phyloP scores from a whole-genome alignment of 768 basidiomycete genomes.

The Mycena chlorophos region DNA sequence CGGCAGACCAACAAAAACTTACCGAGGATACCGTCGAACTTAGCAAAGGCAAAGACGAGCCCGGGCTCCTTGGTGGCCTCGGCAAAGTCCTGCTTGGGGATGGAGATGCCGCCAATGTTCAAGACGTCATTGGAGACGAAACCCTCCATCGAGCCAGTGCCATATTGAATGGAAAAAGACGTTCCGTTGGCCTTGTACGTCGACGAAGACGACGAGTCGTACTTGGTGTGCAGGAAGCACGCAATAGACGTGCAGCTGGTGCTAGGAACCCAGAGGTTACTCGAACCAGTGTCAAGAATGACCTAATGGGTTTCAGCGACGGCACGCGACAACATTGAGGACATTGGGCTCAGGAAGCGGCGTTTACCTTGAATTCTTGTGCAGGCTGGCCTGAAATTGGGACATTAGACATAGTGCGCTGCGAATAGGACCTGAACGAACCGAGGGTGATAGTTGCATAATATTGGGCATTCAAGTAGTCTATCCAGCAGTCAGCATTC shows the following conservation, averaged over 20 bases:
- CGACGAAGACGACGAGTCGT: conserved; percentile 75
- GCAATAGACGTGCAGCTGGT: conserved; percentile 80
- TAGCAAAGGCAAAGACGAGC: conserved; percentile 94
- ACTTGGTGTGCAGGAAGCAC: conserved; percentile 93
- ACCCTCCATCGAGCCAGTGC: conserved; percentile 95
- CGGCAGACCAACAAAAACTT: background rate
- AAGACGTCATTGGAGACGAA: conserved; percentile 86
- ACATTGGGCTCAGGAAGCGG: background rate
- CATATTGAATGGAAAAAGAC: conserved; percentile 88
- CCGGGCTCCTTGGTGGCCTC: conserved; percentile 97
- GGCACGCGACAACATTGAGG: conserved; percentile 27
- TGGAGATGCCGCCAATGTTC: conserved; percentile 76
- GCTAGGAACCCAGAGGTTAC: conserved; percentile 95
- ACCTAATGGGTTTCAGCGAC: conserved; percentile 97
- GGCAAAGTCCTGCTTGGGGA: conserved; percentile 83
- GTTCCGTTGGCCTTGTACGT: conserved; percentile 90
- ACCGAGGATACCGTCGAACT: conserved; percentile 46
- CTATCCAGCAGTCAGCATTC: too few relatives aligned
- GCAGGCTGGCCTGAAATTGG: too few relatives aligned
- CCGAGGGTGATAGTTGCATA: conserved; percentile 86
- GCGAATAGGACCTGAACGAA: too few relatives aligned
- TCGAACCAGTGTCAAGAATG: conserved; percentile 90
- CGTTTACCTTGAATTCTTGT: conserved; percentile 62
- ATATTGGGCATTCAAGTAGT: conserved; percentile 99
- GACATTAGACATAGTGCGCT: too few relatives aligned